phyloP scores from a whole-genome alignment of 768 basidiomycete species.

The Boletus edulis region DNA sequence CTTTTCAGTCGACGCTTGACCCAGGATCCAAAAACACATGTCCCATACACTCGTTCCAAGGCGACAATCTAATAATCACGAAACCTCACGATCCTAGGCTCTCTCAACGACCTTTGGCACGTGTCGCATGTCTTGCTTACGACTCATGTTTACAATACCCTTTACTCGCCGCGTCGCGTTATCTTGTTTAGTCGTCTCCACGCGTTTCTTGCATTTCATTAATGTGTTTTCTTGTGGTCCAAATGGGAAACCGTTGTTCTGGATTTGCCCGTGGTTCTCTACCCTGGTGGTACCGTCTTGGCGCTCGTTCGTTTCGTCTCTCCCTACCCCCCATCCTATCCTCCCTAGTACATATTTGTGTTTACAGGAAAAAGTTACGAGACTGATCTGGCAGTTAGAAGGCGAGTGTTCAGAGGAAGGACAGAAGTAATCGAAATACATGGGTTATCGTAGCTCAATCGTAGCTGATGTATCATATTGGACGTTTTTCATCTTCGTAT shows the following conservation, averaged over 20 bases:
- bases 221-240: conserved; percentile 19
- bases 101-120: conserved; percentile 13
- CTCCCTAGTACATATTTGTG: conserved; percentile 18
- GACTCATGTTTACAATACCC: conserved; percentile 32
- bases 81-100: conserved; percentile 20
- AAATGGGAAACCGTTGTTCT: conserved; percentile 18
- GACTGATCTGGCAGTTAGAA: conserved; percentile 32
- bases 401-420: conserved; percentile 21
- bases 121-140: conserved; percentile 31
- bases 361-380: conserved; percentile 21
- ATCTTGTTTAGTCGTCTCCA: conserved; percentile 28
- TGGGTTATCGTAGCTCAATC: conserved; percentile 20
- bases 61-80: conserved; percentile 29
- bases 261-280: conserved; percentile 18
- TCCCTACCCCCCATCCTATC: neutral
- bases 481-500: conserved; percentile 1
- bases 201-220: conserved; percentile 22
- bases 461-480: conserved; percentile 31
- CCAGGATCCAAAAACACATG: conserved; percentile 14
- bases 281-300: conserved; percentile 9
- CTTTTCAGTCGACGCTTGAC: conserved; percentile 9
- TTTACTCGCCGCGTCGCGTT: conserved; percentile 27
- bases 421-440: conserved; percentile 34
- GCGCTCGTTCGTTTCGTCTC: conserved; percentile 11
- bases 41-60: conserved; percentile 20